These are phyloP conservation scores for Apiospora phragmitis DNA, from an alignment of 2,329 filamentous ascomycete genomes.

Conservation along the genomic window DNA sequence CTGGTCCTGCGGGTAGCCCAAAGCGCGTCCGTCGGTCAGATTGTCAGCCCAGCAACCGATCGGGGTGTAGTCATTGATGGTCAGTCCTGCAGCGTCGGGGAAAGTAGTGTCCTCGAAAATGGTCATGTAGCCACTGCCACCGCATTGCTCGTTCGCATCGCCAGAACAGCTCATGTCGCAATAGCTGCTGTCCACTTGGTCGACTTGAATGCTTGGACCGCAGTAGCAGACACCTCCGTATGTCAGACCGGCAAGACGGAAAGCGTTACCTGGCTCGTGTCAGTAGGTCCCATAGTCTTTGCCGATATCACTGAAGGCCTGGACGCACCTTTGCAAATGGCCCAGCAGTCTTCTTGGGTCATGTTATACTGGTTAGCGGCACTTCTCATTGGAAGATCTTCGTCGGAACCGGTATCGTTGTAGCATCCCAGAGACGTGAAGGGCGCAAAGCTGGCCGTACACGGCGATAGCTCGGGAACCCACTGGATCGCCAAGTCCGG, in stretches of 20 bases:
- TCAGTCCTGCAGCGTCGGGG: not conserved
- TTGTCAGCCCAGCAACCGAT: not conserved
- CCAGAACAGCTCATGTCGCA: not conserved
- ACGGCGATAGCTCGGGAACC: not conserved
- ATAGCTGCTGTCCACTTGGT: not conserved
- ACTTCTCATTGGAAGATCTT: not conserved
- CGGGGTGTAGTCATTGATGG: not conserved
- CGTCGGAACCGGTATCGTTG: not conserved
- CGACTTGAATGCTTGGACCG: not conserved
- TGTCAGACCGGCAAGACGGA: not conserved
- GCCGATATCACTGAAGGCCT: not conserved
- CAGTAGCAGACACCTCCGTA: slow-evolving; percentile 3
- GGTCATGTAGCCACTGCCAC: not conserved
- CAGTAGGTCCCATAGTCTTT: not conserved
- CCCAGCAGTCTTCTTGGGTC: not conserved
- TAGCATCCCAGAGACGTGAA: not conserved
- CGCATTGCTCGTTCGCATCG: not conserved
- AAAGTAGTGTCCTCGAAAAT: not conserved
- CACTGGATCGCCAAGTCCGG: not conserved
- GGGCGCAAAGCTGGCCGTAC: not conserved
- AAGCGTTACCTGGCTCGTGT: not conserved
- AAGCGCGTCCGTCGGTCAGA: not conserved
- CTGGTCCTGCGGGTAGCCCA: not conserved
- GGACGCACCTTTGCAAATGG: not conserved
- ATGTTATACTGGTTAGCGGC: not conserved